Evolutionary conservation across 148 eudicot genomes (phyloP).

Genomic region (Vaccinium vitisidaea): DNA sequence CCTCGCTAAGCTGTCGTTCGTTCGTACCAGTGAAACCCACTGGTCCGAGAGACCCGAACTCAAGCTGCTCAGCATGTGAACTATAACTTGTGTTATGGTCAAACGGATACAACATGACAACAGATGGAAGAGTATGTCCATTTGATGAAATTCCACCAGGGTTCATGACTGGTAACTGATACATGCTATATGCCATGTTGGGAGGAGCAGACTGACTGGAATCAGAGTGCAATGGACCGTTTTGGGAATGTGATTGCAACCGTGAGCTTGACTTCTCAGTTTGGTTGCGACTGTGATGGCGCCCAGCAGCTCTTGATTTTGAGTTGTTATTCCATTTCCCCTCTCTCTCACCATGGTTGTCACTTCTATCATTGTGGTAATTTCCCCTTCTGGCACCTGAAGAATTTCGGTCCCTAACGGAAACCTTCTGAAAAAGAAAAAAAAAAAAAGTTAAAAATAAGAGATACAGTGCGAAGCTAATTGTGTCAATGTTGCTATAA

Average conservation of each 20-base stretch:
- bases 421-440: slow-evolving; percentile 45
- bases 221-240: slow-evolving; percentile 48
- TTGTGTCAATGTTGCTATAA: neutral
- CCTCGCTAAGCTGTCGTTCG: slow-evolving; percentile 51
- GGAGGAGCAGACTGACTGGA: slow-evolving; percentile 45
- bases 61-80: slow-evolving; percentile 64
- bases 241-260: slow-evolving; percentile 55
- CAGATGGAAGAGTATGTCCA: slow-evolving; percentile 48
- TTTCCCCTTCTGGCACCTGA: slow-evolving; percentile 67
- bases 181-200: slow-evolving; percentile 57
- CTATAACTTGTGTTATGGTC: slow-evolving; percentile 49
- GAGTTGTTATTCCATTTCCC: slow-evolving; percentile 65
- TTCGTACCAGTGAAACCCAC: slow-evolving; percentile 40
- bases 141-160: slow-evolving; percentile 44
- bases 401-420: slow-evolving; percentile 62
- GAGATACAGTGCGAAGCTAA: neutral
- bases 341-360: slow-evolving; percentile 66
- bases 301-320: slow-evolving; percentile 57
- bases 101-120: slow-evolving; percentile 75
- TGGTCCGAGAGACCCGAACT: slow-evolving; percentile 69
- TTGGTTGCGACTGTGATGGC: slow-evolving; percentile 56
- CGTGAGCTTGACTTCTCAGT: slow-evolving; percentile 57
- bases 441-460: slow-evolving; percentile 1
- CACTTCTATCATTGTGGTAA: slow-evolving; percentile 62
- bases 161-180: slow-evolving; percentile 46